A percentile compares a stretch with the other conserved stretches of the same genome.
These are phyloP conservation scores for Prosopis cineraria DNA, from an alignment of 306 rosid species.

Conservation along the genomic window DNA sequence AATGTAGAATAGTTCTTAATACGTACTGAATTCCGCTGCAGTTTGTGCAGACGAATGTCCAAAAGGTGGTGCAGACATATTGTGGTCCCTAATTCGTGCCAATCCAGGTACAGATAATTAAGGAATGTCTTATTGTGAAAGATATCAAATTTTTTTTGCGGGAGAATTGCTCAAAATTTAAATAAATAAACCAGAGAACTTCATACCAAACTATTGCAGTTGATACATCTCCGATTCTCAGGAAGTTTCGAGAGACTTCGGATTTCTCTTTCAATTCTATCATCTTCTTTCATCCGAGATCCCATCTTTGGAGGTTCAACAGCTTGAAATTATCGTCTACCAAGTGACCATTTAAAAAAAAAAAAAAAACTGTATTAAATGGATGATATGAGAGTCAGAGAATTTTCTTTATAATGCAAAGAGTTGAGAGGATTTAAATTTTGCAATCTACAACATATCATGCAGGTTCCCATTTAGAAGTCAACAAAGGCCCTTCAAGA, in stretches of 20 bases:
- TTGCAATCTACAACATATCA: not conserved
- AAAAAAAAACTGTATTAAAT: not conserved
- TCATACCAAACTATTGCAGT: conserved; percentile 84
- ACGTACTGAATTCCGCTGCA: conserved; percentile 98
- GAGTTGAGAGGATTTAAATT: not conserved
- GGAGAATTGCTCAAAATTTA: not conserved
- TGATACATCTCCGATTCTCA: conserved; percentile 81
- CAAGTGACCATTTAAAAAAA: not conserved
- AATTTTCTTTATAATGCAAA: not conserved
- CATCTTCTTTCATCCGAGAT: conserved; percentile 67
- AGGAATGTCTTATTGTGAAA: not conserved
- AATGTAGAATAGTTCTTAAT: not conserved
- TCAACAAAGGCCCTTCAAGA: not conserved
- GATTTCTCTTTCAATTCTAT: conserved; percentile 59
- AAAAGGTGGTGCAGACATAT: conserved; percentile 87
- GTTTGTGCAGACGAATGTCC: conserved; percentile 81
- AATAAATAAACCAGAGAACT: not conserved
- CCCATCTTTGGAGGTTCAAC: conserved; percentile 50
- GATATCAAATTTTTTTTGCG: not conserved
- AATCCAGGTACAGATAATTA: not conserved
- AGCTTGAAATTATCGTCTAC: conserved; percentile 6
- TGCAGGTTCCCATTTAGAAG: not conserved
- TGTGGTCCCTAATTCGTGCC: conserved; percentile 79
- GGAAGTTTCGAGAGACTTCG: conserved; percentile 77
- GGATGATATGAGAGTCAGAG: not conserved